Evolutionary conservation across 139 green algal genomes (phyloP), one percentile per base, ranked within the genome.

Genomic region (Eudorina sp.): DNA sequence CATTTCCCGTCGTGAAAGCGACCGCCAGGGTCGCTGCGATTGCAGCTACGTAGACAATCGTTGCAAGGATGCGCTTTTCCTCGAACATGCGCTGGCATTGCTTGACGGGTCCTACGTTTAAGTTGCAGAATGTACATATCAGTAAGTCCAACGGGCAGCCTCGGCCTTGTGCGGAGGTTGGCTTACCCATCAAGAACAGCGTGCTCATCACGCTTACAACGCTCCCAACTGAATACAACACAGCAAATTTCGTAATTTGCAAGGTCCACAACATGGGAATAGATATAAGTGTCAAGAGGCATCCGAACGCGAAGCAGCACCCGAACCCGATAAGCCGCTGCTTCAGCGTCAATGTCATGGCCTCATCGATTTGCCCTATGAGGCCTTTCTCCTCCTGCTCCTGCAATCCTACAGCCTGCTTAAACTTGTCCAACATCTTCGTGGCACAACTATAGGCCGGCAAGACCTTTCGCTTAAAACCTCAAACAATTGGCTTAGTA

Each of bases 71-170:
- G 25, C 90, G 66, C 40, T 93, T 78, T 43, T 90, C 38, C 53
- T 90, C 87, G n/a, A 91, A 82, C 90, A 93, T 93, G 69, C 83
- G 76, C 83, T 93, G 73, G 38, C 48, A 68, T 62, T 93, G 90
- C 53, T 86, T 82, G 45, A 83, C 60, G 19, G 82, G 82, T 14
- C 66, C 55, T 66, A 66, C 23, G 3, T 34, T 23, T 5, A 66
- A 66, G 29, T 27, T 34, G 7, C 55, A 3, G 27, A 66, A 66
- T 66, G 55, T 25, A 66, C 55, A 66, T 66, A n/a, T n/a, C n/a
- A n/a, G n/a, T n/a, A n/a, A n/a, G n/a, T n/a, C n/a, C n/a, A n/a
- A n/a, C n/a, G n/a, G n/a, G n/a, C 55, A 66, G 55, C 55, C 55
- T 66, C 7, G 27, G 55, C 55, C 7, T 66, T 23, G 8, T 5